Evolutionary conservation across 2,329 filamentous ascomycete genomes (phyloP).

Genomic region (Cordyceps tenuipes): DNA sequence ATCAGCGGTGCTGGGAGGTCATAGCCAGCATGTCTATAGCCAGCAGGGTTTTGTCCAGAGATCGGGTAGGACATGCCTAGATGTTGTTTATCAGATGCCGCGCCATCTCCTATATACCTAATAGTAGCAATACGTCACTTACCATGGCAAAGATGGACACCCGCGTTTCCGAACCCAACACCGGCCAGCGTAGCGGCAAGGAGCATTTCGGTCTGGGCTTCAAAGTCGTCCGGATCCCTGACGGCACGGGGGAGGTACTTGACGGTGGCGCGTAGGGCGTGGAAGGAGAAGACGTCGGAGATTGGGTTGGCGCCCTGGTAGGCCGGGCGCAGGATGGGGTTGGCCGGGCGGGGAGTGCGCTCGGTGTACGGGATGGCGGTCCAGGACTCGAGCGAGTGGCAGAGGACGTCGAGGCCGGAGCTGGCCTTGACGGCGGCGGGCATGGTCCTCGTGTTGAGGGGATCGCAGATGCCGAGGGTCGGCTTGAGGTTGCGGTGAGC

Average conservation of each 20-base stretch:
- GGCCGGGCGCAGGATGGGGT: slow-evolving; percentile 83
- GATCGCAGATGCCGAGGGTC: slow-evolving; percentile 76
- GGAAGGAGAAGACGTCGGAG: slow-evolving; percentile 90
- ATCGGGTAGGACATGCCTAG: slow-evolving; percentile 94
- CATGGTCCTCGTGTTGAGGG: slow-evolving; percentile 93
- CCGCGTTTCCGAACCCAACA: slow-evolving; percentile 94
- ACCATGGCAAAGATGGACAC: slow-evolving; percentile 71
- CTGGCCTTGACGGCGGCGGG: slow-evolving; percentile 85
- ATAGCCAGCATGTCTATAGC: slow-evolving; percentile 86
- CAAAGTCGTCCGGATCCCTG: slow-evolving; percentile 77
- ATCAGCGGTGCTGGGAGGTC: slow-evolving; percentile 69
- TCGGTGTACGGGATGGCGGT: slow-evolving; percentile 93
- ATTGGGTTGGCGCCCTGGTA: slow-evolving; percentile 98
- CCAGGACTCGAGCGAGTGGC: slow-evolving; percentile 93
- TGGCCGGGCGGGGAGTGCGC: slow-evolving; percentile 72
- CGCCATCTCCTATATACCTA: not conserved
- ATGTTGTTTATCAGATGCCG: not conserved
- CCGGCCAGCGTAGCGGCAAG: slow-evolving; percentile 89
- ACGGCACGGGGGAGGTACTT: slow-evolving; percentile 89
- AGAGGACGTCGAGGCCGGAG: slow-evolving; percentile 89
- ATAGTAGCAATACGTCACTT: slow-evolving; percentile 19
- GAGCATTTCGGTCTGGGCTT: slow-evolving; percentile 93
- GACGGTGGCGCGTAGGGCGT: slow-evolving; percentile 72
- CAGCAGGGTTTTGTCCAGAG: slow-evolving; percentile 77
- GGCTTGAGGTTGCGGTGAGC: slow-evolving; percentile 94